A percentile compares a stretch with the other conserved stretches of the same genome.
phyloP scores from a whole-genome alignment of 225 moss, liverwort and hornwort species.

The Rhytidiadelphus loreus region DNA sequence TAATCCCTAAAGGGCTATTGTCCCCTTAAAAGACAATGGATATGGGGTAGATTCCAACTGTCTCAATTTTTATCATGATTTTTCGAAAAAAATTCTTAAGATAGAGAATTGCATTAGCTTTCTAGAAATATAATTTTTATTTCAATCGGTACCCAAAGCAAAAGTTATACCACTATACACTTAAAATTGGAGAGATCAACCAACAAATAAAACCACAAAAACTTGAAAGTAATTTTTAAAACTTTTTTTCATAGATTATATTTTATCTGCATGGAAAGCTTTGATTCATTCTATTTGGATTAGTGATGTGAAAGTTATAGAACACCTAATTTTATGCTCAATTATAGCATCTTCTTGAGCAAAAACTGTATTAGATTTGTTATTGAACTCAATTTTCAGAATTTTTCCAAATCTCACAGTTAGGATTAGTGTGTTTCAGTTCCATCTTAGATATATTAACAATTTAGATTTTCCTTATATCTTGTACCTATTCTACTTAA shows the following conservation, averaged over 20 bases:
- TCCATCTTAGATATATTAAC: neutral
- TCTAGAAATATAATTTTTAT: neutral
- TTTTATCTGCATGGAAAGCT: rapidly evolving
- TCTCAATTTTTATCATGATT: too few relatives aligned
- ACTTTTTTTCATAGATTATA: too few relatives aligned
- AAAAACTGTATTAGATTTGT: neutral
- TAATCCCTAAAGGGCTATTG: rapidly evolving
- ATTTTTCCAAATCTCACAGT: too few relatives aligned
- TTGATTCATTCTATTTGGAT: neutral
- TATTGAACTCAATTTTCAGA: neutral
- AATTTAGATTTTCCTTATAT: neutral
- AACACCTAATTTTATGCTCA: neutral
- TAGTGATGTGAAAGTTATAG: neutral
- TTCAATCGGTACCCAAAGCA: neutral
- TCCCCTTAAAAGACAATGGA: rapidly evolving
- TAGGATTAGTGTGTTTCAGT: neutral
- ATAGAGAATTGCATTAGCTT: neutral
- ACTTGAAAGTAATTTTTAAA: too few relatives aligned
- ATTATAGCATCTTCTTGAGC: neutral
- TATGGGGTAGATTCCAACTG: rapidly evolving
- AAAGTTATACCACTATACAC: neutral
- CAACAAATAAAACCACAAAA: neutral
- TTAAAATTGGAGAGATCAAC: rapidly evolving
- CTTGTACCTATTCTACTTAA: neutral
- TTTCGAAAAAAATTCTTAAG: too few relatives aligned